These are phyloP conservation scores for Emericellopsis cladophorae DNA, from an alignment of 2,329 filamentous ascomycete genomes.

Conservation along the genomic window DNA sequence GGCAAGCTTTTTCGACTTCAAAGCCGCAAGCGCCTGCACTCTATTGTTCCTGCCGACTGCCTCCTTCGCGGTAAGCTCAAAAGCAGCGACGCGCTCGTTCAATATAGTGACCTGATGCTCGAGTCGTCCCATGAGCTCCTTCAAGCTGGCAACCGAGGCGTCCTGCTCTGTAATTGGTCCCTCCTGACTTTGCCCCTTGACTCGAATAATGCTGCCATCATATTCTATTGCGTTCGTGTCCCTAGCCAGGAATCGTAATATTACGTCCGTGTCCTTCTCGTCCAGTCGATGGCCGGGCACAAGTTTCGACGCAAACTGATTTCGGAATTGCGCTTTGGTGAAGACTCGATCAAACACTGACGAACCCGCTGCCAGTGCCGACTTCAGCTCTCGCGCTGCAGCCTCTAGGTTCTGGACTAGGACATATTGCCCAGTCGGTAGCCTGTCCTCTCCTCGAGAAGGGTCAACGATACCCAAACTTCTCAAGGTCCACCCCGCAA, in stretches of 20 bases:
- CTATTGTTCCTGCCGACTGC: constrained; percentile 64
- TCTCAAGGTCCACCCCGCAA: constrained; percentile 63
- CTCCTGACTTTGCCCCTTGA: constrained; percentile 43
- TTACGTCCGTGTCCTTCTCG: constrained; percentile 51
- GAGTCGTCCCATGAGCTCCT: constrained; percentile 63
- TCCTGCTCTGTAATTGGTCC: constrained; percentile 61
- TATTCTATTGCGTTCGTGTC: constrained; percentile 48
- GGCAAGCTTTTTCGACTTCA: constrained; percentile 72
- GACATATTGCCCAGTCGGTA: constrained; percentile 52
- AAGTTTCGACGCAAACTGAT: constrained; percentile 41
- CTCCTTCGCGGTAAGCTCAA: constrained; percentile 52
- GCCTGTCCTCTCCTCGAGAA: constrained; percentile 33
- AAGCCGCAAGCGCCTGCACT: constrained; percentile 60
- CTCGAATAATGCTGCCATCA: constrained; percentile 61
- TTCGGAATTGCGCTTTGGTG: constrained; percentile 50
- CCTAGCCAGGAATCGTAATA: constrained; percentile 57
- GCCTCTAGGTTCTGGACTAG: constrained; percentile 50
- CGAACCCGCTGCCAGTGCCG: constrained; percentile 25
- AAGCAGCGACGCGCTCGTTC: constrained; percentile 49
- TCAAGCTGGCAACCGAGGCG: constrained; percentile 69
- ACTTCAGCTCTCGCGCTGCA: constrained; percentile 40
- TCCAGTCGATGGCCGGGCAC: constrained; percentile 38
- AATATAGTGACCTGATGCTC: constrained; percentile 60
- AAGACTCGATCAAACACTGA: constrained; percentile 55
- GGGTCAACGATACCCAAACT: constrained; percentile 51